A percentile compares a stretch with the other conserved stretches of the same genome.
Conservation (phyloP, 768 basidiomycete species). For the Amanita subjunquillea region DNA sequence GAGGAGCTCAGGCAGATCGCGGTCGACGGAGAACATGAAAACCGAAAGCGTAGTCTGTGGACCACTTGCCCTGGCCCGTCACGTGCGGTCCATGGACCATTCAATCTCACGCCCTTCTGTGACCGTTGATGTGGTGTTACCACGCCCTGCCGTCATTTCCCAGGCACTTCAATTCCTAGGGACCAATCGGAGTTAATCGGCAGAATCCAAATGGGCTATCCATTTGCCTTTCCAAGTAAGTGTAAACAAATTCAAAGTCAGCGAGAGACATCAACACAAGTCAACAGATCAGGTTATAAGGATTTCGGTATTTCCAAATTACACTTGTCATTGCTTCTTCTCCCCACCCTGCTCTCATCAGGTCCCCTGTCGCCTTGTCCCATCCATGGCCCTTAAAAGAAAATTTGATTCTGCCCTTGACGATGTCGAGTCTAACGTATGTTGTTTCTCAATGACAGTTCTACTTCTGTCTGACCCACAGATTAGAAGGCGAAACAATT, state of each 20-base stretch:
- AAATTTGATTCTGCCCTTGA: slow-evolving; percentile 56
- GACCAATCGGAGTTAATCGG: slow-evolving; percentile 18
- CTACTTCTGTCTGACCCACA: slow-evolving; percentile 12
- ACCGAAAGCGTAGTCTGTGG: not conserved
- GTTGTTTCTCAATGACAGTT: slow-evolving; percentile 10
- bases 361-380: slow-evolving; percentile 1
- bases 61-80: not conserved
- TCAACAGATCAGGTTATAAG: slow-evolving; percentile 8
- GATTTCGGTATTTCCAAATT: slow-evolving; percentile 10
- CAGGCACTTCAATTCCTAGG: slow-evolving; percentile 9
- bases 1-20: slow-evolving; percentile 36
- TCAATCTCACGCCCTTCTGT: not conserved
- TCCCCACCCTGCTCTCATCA: slow-evolving; percentile 6
- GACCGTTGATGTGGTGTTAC: not conserved
- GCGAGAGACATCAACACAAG: slow-evolving; percentile 6
- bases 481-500: slow-evolving; percentile 53
- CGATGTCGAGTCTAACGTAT: slow-evolving; percentile 41
- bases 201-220: slow-evolving; percentile 10
- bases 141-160: not conserved
- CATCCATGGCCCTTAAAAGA: slow-evolving; percentile 61
- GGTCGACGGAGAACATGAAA: slow-evolving; percentile 16
- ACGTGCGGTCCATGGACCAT: not conserved
- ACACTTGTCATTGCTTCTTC: slow-evolving; percentile 9
- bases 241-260: slow-evolving; percentile 5
- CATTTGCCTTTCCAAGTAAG: slow-evolving; percentile 3